Evolutionary conservation across 257 asterid genomes (phyloP).

Genomic region (Misopates orontium): DNA sequence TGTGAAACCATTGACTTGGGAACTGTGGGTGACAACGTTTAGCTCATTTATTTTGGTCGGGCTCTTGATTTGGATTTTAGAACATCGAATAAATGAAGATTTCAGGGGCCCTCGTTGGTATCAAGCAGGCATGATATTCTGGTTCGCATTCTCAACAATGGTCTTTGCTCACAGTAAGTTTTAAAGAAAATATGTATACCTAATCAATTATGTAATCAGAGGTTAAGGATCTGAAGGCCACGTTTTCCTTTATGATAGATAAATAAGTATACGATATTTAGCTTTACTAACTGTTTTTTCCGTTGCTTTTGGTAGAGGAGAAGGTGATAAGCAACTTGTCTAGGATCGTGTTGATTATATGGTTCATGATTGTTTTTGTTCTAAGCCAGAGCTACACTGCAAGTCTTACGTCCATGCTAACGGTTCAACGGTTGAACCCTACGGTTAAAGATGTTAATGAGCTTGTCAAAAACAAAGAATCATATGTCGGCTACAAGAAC

Average conservation of each 20-base stretch:
- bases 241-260: too few species aligned
- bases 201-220: too few species aligned
- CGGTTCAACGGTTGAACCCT: slow-evolving; percentile 37
- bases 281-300: too few species aligned
- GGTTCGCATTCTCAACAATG: slow-evolving; percentile 63
- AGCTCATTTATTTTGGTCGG: slow-evolving; percentile 37
- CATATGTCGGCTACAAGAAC: slow-evolving; percentile 30
- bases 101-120: slow-evolving; percentile 41
- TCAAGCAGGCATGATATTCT: slow-evolving; percentile 53
- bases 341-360: slow-evolving; percentile 39
- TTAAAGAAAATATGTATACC: too few species aligned
- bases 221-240: too few species aligned
- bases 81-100: slow-evolving; percentile 40
- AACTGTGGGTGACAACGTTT: slow-evolving; percentile 42
- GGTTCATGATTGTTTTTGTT: slow-evolving; percentile 47
- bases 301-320: slow-evolving; percentile 33
- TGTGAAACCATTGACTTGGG: slow-evolving; percentile 39
- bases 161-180: slow-evolving; percentile 51
- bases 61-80: slow-evolving; percentile 37
- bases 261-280: too few species aligned
- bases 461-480: slow-evolving; percentile 26
- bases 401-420: slow-evolving; percentile 41
- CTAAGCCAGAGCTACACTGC: slow-evolving; percentile 47
- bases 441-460: slow-evolving; percentile 27
- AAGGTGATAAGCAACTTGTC: slow-evolving; percentile 37